These are phyloP conservation scores for Protea cynaroides DNA, from an alignment of 164 flowering plant genomes.

Conservation along the genomic window DNA sequence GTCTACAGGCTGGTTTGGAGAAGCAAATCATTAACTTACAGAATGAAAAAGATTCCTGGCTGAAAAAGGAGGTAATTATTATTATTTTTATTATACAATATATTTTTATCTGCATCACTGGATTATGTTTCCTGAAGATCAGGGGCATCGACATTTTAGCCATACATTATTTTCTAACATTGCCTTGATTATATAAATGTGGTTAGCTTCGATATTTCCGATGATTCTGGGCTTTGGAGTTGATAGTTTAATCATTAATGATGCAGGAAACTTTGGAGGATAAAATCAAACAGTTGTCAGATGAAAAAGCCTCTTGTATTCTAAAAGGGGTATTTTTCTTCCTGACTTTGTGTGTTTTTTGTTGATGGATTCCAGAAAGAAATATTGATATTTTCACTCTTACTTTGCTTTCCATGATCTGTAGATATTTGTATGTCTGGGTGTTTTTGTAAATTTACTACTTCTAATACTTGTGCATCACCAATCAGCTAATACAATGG, in stretches of 20 bases:
- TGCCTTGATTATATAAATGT: neutral
- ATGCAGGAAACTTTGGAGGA: slow-evolving; percentile 30
- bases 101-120: neutral
- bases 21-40: slow-evolving; percentile 25
- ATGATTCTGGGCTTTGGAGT: neutral
- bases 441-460: too few relatives aligned
- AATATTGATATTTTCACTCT: neutral
- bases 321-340: slow-evolving; percentile 21
- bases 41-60: slow-evolving; percentile 30
- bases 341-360: neutral
- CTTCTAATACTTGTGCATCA: too few relatives aligned
- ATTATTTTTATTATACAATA: neutral
- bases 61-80: slow-evolving; percentile 31
- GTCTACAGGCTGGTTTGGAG: slow-evolving; percentile 35
- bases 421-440: too few relatives aligned
- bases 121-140: neutral
- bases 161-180: too few relatives aligned
- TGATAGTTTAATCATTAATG: neutral
- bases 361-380: neutral
- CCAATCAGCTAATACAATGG: too few relatives aligned
- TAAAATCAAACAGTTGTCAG: slow-evolving; percentile 19
- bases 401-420: neutral
- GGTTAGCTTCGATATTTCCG: neutral
- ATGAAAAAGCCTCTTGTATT: slow-evolving; percentile 17
- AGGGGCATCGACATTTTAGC: neutral